These are phyloP conservation scores for Pythium scleroteichum DNA, from an alignment of 352 stramenopile genomes.

Conservation along the genomic window DNA sequence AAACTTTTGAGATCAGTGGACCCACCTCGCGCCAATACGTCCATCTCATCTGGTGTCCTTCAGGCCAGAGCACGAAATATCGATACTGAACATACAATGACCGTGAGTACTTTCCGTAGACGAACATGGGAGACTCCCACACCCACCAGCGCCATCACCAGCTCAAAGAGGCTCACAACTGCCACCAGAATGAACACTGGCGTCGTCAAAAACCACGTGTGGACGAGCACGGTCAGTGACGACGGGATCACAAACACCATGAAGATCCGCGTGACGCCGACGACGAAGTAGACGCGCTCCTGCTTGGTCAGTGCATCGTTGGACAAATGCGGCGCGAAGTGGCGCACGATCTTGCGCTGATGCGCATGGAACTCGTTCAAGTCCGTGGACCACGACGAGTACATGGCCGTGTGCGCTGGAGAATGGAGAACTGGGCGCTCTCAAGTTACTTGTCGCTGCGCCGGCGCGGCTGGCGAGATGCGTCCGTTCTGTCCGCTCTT, in stretches of 20 bases:
- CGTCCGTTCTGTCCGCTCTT: too few species aligned
- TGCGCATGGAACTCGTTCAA: conserved; percentile 48
- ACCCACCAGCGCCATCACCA: conserved; percentile 52
- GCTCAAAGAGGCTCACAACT: conserved; percentile 48
- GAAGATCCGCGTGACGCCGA: conserved; percentile 51
- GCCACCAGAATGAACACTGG: conserved; percentile 63
- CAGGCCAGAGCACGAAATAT: conserved; percentile 68
- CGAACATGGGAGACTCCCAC: neutral
- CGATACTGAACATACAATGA: conserved; percentile 46
- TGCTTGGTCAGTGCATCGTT: conserved; percentile 50
- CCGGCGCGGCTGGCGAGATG: conserved; percentile 1
- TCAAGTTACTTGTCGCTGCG: neutral
- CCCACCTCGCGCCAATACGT: conserved; percentile 71
- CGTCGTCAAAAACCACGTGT: conserved; percentile 58
- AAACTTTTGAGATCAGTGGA: neutral
- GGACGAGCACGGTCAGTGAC: conserved; percentile 45
- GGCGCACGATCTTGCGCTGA: conserved; percentile 70
- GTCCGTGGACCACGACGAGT: conserved; percentile 31
- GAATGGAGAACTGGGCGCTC: neutral
- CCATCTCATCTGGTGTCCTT: conserved; percentile 67
- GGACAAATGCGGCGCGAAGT: conserved; percentile 68
- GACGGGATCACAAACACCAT: conserved; percentile 60
- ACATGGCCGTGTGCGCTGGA: conserved; percentile 24
- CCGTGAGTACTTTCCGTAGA: neutral
- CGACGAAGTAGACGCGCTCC: conserved; percentile 56